Conservation (phyloP, 2,329 filamentous ascomycete species). For the Mycogone perniciosa region DNA sequence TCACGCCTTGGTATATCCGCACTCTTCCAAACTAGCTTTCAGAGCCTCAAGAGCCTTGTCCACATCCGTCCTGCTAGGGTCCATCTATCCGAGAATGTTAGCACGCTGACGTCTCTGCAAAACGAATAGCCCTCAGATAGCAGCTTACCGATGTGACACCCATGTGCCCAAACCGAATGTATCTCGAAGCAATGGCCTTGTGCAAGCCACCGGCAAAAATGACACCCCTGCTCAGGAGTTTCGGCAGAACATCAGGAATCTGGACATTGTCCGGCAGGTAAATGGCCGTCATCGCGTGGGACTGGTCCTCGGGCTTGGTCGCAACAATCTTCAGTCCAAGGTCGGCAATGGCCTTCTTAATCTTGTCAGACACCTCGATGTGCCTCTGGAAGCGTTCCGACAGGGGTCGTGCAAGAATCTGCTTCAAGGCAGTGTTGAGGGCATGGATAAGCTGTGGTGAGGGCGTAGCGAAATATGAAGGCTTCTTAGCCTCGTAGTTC, state of each 20-base stretch:
- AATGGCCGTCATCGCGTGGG: constrained; percentile 96
- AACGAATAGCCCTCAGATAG: not conserved
- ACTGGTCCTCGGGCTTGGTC: constrained; percentile 78
- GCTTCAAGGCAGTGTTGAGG: constrained; percentile 78
- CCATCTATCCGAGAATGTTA: constrained; percentile 44
- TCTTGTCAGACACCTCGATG: constrained; percentile 68
- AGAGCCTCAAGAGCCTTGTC: constrained; percentile 77
- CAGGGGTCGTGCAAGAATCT: constrained; percentile 77
- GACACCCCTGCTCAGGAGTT: constrained; percentile 77
- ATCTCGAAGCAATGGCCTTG: constrained; percentile 89
- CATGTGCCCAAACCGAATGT: constrained; percentile 97
- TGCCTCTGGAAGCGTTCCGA: constrained; percentile 79
- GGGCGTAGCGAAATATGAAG: constrained; percentile 95
- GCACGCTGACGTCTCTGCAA: not conserved
- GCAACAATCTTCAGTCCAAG: constrained; percentile 86
- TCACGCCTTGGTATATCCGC: constrained; percentile 51
- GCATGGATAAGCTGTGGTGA: constrained; percentile 91
- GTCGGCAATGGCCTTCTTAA: constrained; percentile 76
- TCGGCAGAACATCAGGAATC: constrained; percentile 77
- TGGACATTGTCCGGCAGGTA: constrained; percentile 82
- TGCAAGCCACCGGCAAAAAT: constrained; percentile 94
- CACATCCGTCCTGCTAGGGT: constrained; percentile 72
- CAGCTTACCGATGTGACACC: constrained; percentile 73
- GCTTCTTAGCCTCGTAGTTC: constrained; percentile 97
- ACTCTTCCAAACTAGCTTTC: constrained; percentile 66